Conservation (phyloP, 371 early-diverging fungal genomes). For the Dichotomocladium elegans region DNA sequence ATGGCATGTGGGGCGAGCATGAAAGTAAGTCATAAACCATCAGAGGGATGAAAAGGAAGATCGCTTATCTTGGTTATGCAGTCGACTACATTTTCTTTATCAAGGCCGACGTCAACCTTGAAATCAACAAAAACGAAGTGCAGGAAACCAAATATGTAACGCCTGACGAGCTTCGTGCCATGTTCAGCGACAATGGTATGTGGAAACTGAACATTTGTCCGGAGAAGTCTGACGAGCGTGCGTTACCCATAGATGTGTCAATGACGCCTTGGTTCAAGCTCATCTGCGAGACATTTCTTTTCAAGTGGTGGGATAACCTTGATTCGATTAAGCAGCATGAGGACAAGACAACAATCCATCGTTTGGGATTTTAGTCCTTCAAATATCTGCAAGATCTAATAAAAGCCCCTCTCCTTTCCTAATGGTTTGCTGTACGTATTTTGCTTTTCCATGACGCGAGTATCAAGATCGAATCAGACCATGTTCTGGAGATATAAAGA, state of each 20-base stretch:
- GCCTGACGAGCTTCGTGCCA: conserved; percentile 65
- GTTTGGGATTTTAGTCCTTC: conserved; percentile 51
- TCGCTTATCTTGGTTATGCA: conserved; percentile 13
- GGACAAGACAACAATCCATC: conserved; percentile 76
- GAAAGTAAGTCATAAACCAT: conserved; percentile 74
- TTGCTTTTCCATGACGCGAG: no score
- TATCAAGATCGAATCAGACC: no score
- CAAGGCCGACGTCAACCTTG: conserved; percentile 63
- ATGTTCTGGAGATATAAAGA: no score
- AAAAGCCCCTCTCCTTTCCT: no score
- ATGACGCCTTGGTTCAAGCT: conserved; percentile 97
- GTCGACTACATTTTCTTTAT: conserved; percentile 90
- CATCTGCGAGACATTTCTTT: conserved; percentile 89
- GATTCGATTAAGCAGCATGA: conserved; percentile 63
- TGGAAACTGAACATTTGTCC: no score
- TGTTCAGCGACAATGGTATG: conserved; percentile 65
- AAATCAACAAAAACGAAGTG: conserved; percentile 83
- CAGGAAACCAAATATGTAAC: conserved; percentile 70
- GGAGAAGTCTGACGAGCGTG: no score
- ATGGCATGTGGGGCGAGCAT: conserved; percentile 97
- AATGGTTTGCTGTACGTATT: no score
- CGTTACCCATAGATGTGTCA: conserved; percentile 47
- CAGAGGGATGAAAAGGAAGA: background rate
- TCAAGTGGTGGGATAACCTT: conserved; percentile 92
- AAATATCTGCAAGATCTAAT: no score